Evolutionary conservation across 2,329 filamentous ascomycete species (phyloP), one percentile per base, ranked within the genome.

Genomic region (Verticillium nubilum): DNA sequence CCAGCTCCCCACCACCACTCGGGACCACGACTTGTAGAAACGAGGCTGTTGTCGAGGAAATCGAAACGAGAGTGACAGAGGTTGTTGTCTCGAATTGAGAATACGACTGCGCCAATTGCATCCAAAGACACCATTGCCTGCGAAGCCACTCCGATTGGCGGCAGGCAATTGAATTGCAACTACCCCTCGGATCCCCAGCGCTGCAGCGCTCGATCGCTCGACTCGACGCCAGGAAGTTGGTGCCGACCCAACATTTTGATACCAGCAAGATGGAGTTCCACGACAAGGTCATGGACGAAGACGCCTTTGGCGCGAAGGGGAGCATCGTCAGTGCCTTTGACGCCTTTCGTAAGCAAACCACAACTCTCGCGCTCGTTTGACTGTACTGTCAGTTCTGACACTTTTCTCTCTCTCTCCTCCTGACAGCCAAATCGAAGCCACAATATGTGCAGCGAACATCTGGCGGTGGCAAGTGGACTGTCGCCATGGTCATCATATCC

Each of bases 401-500:
- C 53, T 23, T 23, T 17, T 28, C n/a, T 1, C 12, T 25, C 19
- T 7, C 19, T 25, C 27, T 52, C 29, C 26, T 10, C 12, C n/a
- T n/a, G 61, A 58, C 70, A 97, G 93, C 95, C 66, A 98, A 99
- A 81, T 91, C 94, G 58, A 98, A 98, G 79, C 86, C 93, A 17
- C 92, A 94, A 70, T 99, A 97, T 76, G 88, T 95, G 59, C 88
- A 90, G 54, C 86, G 88, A 65, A 96, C 92, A 31, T 84, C 89
- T 37, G 89, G 90, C 68, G 96, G 95, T 69, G 94, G 94, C 63
- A 92, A 96, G 77, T 97, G 93, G 90, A 98, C 95, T 25, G 83
- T 97, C 54, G 84, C 87, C 57, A 90, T 99, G 77, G 78, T 89
- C 61, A 63, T 90, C 56, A 80, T 96, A 63, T 95, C 91, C 63